Evolutionary conservation across 176 grass and related monocot genomes (phyloP).

Genomic region (Triticum aestivum): IWGSC_CS_RefSeq_v2.1 NC_057802.1:507678514-507679013

Average conservation of each 20-base stretch:
- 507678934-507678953: slow-evolving; percentile 73
- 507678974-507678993: slow-evolving; percentile 69
- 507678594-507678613: not conserved
- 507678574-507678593: slow-evolving; percentile 1
- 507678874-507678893: slow-evolving; percentile 51
- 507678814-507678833: slow-evolving; percentile 35
- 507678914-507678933: slow-evolving; percentile 69
- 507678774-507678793: slow-evolving; percentile 18
- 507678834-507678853: slow-evolving; percentile 25
- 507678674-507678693: not conserved
- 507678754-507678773: not conserved
- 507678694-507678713: not conserved
- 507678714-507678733: not conserved
- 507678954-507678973: slow-evolving; percentile 72
- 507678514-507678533: not conserved
- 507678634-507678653: slow-evolving; percentile 10
- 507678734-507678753: not conserved
- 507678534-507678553: not conserved
- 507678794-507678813: slow-evolving; percentile 8
- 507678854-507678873: slow-evolving; percentile 18
- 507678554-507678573: not conserved
- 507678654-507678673: not conserved
- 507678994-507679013: slow-evolving; percentile 77
- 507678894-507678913: slow-evolving; percentile 63
- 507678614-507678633: not conserved